Percentiles rank a stretch among this genome's conserved stretches.
These are phyloP conservation scores for Chaetomium cochliodes DNA, from an alignment of 495 filamentous ascomycete genomes.

Conservation along the genomic window DNA sequence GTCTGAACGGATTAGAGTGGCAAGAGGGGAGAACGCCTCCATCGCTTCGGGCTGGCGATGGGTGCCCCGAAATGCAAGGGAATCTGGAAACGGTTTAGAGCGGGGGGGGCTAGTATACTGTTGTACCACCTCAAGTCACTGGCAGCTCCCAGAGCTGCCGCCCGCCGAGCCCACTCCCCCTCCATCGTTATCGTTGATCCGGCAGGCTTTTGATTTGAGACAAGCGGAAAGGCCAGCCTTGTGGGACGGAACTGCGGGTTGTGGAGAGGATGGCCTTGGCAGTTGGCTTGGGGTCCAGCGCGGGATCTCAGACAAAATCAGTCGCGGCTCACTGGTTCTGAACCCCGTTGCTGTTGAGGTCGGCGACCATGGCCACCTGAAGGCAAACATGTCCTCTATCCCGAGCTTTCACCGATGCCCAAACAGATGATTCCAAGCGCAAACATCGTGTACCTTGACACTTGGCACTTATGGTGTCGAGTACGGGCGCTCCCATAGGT, in stretches of 20 bases:
- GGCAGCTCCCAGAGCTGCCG: neutral
- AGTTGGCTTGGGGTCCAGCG: neutral
- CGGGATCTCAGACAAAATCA: neutral
- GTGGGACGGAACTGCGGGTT: too few relatives aligned
- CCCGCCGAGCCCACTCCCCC: neutral
- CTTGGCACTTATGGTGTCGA: neutral
- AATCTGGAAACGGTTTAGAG: slow-evolving; percentile 7
- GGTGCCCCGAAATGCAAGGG: neutral
- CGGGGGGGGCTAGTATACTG: neutral
- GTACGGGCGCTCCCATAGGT: neutral
- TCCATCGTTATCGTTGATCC: neutral
- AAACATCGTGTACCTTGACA: too few relatives aligned
- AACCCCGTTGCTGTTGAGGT: neutral
- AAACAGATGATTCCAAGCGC: neutral
- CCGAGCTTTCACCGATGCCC: neutral
- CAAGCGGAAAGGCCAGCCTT: too few relatives aligned
- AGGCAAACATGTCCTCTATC: neutral
- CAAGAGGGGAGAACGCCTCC: neutral
- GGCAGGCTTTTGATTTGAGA: neutral
- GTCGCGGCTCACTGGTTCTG: neutral
- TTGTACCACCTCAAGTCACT: neutral
- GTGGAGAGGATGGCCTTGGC: neutral
- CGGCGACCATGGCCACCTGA: neutral
- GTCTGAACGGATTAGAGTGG: neutral
- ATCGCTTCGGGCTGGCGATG: neutral